Evolutionary conservation across 352 stramenopile species (phyloP).

Genomic region (Elongisporangium senticosum): DNA sequence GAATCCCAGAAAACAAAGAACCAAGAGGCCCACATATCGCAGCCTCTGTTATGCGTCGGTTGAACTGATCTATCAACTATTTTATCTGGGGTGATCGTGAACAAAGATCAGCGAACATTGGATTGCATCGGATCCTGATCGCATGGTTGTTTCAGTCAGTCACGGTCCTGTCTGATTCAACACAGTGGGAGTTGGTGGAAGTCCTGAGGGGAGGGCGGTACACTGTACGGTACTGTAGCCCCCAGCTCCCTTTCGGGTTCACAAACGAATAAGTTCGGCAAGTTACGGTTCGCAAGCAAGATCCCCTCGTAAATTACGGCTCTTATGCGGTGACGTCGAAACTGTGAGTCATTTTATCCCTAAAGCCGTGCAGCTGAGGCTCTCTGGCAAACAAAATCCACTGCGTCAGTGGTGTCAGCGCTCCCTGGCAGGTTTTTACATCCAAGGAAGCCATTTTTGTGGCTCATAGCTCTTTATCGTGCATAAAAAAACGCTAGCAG

Average conservation of each 20-base stretch:
- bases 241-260: neutral
- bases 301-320: neutral
- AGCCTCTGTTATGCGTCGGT: neutral
- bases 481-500: neutral
- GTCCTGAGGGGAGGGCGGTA: neutral
- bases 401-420: neutral
- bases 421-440: neutral
- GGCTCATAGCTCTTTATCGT: neutral
- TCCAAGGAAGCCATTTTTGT: neutral
- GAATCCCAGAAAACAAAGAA: neutral
- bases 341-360: neutral
- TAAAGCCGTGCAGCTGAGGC: neutral
- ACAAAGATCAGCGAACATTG: neutral
- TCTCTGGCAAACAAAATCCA: neutral
- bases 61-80: neutral
- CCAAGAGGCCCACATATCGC: neutral
- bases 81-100: neutral
- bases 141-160: neutral
- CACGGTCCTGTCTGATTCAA: neutral
- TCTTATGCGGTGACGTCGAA: neutral
- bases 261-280: neutral
- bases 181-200: neutral
- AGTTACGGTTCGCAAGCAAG: neutral
- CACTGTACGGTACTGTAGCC: neutral
- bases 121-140: neutral